Evolutionary conservation across 305 asterid species (phyloP), one percentile per base, ranked within the genome.

Genomic region (Solanum hybrid): DNA sequence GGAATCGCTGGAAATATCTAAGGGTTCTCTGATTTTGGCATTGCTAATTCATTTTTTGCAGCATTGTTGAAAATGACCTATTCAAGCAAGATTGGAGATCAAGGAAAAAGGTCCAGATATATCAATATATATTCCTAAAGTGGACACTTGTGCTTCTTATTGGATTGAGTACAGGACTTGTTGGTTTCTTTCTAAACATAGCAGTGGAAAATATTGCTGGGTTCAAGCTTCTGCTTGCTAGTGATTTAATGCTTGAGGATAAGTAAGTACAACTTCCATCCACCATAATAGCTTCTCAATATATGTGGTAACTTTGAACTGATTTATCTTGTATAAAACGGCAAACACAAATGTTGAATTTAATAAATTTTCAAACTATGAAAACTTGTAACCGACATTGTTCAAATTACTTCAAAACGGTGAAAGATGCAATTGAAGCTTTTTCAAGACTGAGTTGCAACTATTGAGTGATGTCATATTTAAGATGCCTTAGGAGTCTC

Each of bases 81-180:
- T 94, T 97, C 90, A 97, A 95, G 95, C 97, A 96, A 94, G 99
- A 96, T 88, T 97, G 99, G 99, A 95, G 99, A 88, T 94, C 99
- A 75, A 93, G 99, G 93, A 96, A 93, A 89, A 94, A 89, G 92
- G 91, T 92, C 71, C 93, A 97, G 92, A 97, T 97, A 81, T 92
- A 90, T 92, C 99, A 97, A 93, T 97, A 96, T 91, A 86, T 97
- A 88, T 93, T 94, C 89, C 96, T 95, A 79, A 97, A 97, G 91
- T 97, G 99, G 99, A 92, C 98, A 71, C 97, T 97, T 78, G 98
- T 95, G 85, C 98, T 97, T 91, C 98, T 95, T 92, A 96, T 97
- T 87, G 99, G 99, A 88, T 89, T 94, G 92, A 69, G 92, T 90
- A 96, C 98, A 4, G 99, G 98, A 24, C 88, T 95, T 88, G 97